These are phyloP conservation scores for Phytopythium mirpurense DNA, from an alignment of 352 stramenopile species.

Conservation along the genomic window DNA sequence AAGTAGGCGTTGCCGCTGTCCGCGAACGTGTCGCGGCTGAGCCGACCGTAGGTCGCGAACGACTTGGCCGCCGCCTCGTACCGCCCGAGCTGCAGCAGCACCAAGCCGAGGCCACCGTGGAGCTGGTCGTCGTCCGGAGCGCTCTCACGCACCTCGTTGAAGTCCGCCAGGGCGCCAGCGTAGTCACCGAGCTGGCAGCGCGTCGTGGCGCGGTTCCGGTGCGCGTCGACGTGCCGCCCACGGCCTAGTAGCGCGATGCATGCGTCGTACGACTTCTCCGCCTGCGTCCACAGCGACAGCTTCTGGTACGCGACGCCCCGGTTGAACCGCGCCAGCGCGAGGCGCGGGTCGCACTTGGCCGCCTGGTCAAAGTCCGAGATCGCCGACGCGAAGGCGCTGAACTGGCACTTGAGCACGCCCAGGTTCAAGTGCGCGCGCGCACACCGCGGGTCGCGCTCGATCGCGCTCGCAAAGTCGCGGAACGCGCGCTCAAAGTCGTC, in stretches of 20 bases:
- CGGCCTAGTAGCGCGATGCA: conserved; percentile 37
- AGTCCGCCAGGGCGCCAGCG: conserved; percentile 50
- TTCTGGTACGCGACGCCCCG: conserved; percentile 69
- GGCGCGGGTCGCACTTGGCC: conserved; percentile 34
- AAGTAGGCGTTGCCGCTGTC: conserved; percentile 80
- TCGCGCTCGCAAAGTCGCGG: conserved; percentile 45
- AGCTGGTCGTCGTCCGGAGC: conserved; percentile 69
- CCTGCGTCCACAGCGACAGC: conserved; percentile 57
- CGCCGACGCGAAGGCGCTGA: conserved; percentile 47
- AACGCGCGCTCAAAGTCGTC: conserved; percentile 65
- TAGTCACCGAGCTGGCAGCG: conserved; percentile 52
- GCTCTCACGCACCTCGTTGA: conserved; percentile 59
- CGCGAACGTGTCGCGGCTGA: conserved; percentile 56
- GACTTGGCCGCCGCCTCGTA: conserved; percentile 58
- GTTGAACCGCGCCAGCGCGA: conserved; percentile 51
- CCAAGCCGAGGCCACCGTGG: conserved; percentile 57
- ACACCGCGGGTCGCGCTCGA: conserved; percentile 42
- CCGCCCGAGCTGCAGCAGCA: conserved; percentile 59
- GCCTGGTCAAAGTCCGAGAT: conserved; percentile 70
- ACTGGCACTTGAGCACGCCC: conserved; percentile 79
- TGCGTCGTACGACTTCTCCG: conserved; percentile 51
- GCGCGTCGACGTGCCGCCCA: conserved; percentile 40
- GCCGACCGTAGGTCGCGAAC: conserved; percentile 55
- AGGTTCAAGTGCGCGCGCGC: conserved; percentile 51
- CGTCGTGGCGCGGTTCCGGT: conserved; percentile 63